Evolutionary conservation across 176 grass and related monocot genomes (phyloP), one percentile per base, ranked within the genome.

Genomic region (Olyra latifolia): DNA sequence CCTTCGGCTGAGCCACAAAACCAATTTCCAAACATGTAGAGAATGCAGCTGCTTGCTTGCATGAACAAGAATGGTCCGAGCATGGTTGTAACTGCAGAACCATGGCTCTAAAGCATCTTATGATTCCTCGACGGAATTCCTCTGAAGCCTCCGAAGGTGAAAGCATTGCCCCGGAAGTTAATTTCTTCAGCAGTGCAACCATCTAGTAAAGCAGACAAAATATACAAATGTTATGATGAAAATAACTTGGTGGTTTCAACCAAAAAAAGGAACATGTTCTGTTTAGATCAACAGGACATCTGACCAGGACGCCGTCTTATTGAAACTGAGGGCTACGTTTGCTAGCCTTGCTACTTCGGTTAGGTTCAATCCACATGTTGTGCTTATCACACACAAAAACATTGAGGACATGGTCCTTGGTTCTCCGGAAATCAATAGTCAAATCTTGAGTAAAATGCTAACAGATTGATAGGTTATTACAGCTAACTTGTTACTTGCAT

Each of bases 51-150:
- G 52, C 66, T 87, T 95, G 81, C 20, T 91, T 95, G 84, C 96
- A 93, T 43, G 66, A 76, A 86, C 92, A 95, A 29, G 71, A 87
- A 2, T 14, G 28, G n/a, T 80, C 38, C 12, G 72, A 93, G 88
- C 96, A 98, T 63, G 86, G 79, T n/a, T 93, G 77, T 73, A 98
- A 67, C 86, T 84, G 83, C 42, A 93, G 66, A 82, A 98, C 48
- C 86, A 95, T 89, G 46, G 79, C 83, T 75, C 70, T 98, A 67
- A 95, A 98, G 79, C 92, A 95, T 93, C 62, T 95, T 57, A 98
- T 80, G 45, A 91, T 91, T 68, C 90, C 92, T 46, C 68, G 69
- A 43, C 90, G 90, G 66, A 98, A 98, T 81, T 98, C 96, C 71
- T 98, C 96, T 27, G 92, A 98, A 28, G 86, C 92, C 77, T 93